These are phyloP conservation scores for Axilococcus clingmanii DNA, from an alignment of 139 green algal species.

Conservation along the genomic window DNA sequence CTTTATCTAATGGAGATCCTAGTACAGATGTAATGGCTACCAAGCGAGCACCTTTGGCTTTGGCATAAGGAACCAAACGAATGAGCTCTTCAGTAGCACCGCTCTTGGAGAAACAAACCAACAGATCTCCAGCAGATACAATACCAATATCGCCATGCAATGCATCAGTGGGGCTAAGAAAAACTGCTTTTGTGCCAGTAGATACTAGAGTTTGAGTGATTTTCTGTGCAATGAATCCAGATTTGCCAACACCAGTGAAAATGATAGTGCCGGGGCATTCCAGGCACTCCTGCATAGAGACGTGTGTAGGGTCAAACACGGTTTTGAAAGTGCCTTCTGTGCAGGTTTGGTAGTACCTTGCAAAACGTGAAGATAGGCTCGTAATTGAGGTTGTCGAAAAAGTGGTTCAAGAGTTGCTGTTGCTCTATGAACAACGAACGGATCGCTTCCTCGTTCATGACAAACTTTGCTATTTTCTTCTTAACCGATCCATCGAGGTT, in stretches of 20 bases:
- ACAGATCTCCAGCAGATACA: conserved; percentile 28
- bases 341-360: no score
- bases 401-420: no score
- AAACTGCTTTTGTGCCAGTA: conserved; percentile 54
- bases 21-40: conserved; percentile 28
- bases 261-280: conserved; percentile 40
- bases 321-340: no score
- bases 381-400: no score
- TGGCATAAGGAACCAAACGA: conserved; percentile 42
- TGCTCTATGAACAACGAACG: no score
- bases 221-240: conserved; percentile 61
- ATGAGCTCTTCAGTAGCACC: conserved; percentile 52
- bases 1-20: conserved; percentile 30
- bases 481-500: no score
- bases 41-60: conserved; percentile 47
- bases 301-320: no score
- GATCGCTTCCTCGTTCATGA: no score
- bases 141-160: conserved; percentile 61
- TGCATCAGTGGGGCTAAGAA: conserved; percentile 45
- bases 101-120: conserved; percentile 51
- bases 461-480: no score
- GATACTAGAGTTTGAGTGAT: conserved; percentile 54
- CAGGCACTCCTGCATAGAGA: no score
- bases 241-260: conserved; percentile 59
- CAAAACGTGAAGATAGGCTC: no score